A percentile compares a stretch with the other conserved stretches of the same genome.
Evolutionary conservation across 2,329 filamentous ascomycete genomes (phyloP).

Genomic region (Colletotrichum truncatum): DNA sequence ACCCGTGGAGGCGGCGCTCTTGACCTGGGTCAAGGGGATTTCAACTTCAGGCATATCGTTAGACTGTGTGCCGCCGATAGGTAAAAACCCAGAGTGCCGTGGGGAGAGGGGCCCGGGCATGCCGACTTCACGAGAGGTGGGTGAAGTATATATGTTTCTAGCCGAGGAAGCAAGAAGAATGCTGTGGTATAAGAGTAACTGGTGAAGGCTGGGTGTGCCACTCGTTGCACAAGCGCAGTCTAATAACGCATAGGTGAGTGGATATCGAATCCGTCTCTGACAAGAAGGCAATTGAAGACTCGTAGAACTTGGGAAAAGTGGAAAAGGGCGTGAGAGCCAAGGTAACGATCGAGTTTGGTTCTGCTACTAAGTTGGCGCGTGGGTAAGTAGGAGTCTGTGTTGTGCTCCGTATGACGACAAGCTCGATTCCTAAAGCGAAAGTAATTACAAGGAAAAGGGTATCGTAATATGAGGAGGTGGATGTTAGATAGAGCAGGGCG

Average conservation of each 20-base stretch:
- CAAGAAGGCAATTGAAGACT: background rate
- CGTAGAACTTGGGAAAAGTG: background rate
- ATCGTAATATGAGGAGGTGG: background rate
- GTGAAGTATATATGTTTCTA: background rate
- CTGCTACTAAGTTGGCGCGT: background rate
- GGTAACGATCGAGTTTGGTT: conserved; percentile 16
- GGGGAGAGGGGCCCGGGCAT: conserved; percentile 44
- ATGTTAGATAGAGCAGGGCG: conserved; percentile 11
- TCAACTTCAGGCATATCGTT: conserved; percentile 48
- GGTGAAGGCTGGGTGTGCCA: background rate
- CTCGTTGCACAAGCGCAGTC: conserved; percentile 1
- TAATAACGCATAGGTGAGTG: conserved; percentile 20
- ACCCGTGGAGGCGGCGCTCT: conserved; percentile 64
- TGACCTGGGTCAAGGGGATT: conserved; percentile 66
- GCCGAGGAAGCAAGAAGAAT: conserved; percentile 16
- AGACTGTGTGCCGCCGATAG: conserved; percentile 42
- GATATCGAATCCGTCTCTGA: conserved; percentile 28
- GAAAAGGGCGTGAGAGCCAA: background rate
- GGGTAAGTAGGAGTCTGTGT: background rate
- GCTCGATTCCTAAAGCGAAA: conserved; percentile 18
- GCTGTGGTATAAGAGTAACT: background rate
- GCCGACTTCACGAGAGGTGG: conserved; percentile 12
- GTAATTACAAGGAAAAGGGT: conserved; percentile 31
- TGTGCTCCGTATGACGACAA: conserved; percentile 11
- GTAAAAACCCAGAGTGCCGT: conserved; percentile 54